Conservation (phyloP, 78 protist species). For the Paratrimastix pyriformis region DNA sequence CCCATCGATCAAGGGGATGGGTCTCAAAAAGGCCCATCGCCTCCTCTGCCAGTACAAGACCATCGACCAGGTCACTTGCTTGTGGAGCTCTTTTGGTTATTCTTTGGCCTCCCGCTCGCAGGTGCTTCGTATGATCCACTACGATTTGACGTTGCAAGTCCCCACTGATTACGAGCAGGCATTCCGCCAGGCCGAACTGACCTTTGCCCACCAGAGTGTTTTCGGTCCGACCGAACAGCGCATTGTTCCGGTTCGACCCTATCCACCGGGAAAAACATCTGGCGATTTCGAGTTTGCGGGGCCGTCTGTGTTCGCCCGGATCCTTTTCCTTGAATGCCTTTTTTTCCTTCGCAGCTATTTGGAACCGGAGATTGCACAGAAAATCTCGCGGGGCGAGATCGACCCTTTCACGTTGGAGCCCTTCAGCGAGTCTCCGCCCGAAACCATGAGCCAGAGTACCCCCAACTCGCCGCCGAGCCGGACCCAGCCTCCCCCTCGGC, state of each 20-base stretch:
- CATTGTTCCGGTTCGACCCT: background rate
- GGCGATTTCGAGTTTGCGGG: background rate
- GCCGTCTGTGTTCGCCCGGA: background rate
- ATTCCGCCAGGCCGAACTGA: background rate
- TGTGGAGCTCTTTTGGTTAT: background rate
- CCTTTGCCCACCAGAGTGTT: constrained; percentile 20
- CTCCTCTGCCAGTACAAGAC: constrained; percentile 28
- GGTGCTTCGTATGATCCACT: background rate
- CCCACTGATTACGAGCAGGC: background rate
- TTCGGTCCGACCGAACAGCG: constrained; percentile 3
- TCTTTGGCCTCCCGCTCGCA: background rate
- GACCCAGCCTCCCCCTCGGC: too few species aligned
- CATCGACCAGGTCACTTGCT: constrained; percentile 27
- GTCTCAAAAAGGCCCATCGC: constrained; percentile 70
- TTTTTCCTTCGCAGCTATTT: background rate
- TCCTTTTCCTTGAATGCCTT: background rate
- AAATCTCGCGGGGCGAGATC: background rate
- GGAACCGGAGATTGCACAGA: background rate
- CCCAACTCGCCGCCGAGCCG: too few species aligned
- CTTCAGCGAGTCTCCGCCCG: background rate
- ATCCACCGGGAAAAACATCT: background rate
- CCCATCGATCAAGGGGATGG: constrained; percentile 67
- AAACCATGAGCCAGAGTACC: too few species aligned
- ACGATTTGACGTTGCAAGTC: background rate
- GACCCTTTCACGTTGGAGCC: background rate